Base-by-base conservation (phyloP, 2,329 filamentous ascomycete genomes). In the Graphium sp. region DNA sequence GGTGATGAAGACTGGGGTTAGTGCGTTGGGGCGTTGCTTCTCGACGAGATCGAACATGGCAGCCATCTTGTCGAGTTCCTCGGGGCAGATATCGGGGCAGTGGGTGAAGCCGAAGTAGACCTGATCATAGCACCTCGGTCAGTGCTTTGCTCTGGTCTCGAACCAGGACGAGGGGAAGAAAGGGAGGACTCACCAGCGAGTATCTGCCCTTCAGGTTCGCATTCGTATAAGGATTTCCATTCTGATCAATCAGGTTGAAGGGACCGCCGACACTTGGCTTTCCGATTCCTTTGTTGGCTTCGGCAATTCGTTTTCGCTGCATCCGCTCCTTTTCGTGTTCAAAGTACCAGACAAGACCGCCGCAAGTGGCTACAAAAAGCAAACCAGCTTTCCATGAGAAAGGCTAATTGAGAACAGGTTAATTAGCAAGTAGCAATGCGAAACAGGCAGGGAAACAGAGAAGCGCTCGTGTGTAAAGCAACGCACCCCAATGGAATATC, bases 11-110 rank as follows among this genome's bases (percentile, higher is more conserved):
- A 98, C 64, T 17, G 87, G 82, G 18, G 74, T 60, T 39, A 94
- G 55, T 28, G 61, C 42, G 32, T 52, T 53, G 3, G 66, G 60
- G 5, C 46, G 43, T 41, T 62, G 53, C 28, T 56, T 56, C 39
- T 73, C 58, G 24, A 76, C 64, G 6, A 68, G 60, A 47, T 98
- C 84, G 46, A 91, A 78, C 71, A 95, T 93, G 33, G 66, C 65
- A n/a, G 87, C 81, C 85, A 98, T 94, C 62, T 98, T 98, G 60
- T 98, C 89, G 43, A 98, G 76, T 56, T 98, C 89, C 47, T 98
- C 89, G 19, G 89, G 89, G 60, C 89, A 98, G 49, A 98, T 98
- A 50, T 98, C 89, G 15, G 89, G 89, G 50, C 89, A 98, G 53
- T 94, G 85, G 7, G 83, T 87, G 65, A 98, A 98, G 44, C 89